Conservation (phyloP, 345 rosid species). For the Gossypium stocksii region DNA sequence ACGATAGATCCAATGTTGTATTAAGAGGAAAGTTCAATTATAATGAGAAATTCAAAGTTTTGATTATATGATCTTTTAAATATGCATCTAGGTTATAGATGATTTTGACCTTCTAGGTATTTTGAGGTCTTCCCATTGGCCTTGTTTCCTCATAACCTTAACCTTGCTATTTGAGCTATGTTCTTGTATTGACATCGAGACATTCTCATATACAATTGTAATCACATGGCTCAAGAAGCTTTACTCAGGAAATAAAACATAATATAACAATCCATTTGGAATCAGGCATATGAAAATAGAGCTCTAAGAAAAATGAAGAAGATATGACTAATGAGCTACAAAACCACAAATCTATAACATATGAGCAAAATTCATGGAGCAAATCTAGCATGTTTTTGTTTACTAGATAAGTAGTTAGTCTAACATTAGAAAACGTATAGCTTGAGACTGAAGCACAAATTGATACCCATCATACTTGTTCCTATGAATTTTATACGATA, state of each 20-base stretch:
- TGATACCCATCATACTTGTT: background rate
- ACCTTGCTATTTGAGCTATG: slow-evolving; percentile 55
- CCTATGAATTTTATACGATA: background rate
- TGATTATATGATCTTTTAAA: background rate
- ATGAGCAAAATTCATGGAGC: background rate
- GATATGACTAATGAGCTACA: background rate
- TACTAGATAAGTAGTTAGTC: background rate
- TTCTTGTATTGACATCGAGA: slow-evolving; percentile 34
- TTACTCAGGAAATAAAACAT: background rate
- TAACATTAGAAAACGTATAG: background rate
- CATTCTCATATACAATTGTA: background rate
- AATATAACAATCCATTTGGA: background rate
- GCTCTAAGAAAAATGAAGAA: background rate
- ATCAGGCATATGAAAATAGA: background rate
- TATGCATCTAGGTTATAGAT: background rate
- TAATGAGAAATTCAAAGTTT: slow-evolving; percentile 10
- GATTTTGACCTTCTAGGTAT: slow-evolving; percentile 43
- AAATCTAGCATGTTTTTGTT: background rate
- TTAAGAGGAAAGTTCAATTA: background rate
- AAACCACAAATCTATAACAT: background rate
- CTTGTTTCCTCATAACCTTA: slow-evolving; percentile 44
- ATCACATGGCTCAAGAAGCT: background rate
- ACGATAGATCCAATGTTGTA: slow-evolving; percentile 67
- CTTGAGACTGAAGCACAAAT: background rate
- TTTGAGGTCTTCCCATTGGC: slow-evolving; percentile 58